These are phyloP conservation scores for Coprinopsis marcescibilis DNA, from an alignment of 768 basidiomycete species.

Conservation along the genomic window DNA sequence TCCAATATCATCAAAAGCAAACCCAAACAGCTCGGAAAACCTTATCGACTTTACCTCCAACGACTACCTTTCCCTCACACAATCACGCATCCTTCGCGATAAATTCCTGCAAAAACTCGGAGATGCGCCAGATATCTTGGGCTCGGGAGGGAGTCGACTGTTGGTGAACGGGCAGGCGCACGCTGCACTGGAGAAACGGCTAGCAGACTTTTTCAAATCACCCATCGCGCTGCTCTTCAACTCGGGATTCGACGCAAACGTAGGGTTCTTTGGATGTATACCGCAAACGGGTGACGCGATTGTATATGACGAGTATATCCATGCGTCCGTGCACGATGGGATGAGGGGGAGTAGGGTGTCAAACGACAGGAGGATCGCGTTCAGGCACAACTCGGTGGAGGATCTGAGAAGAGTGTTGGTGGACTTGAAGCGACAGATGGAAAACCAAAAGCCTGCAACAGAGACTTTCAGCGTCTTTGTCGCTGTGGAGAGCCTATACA, in stretches of 20 bases:
- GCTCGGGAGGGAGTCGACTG: slow-evolving; percentile 84
- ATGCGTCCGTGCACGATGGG: slow-evolving; percentile 90
- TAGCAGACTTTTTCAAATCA: slow-evolving; percentile 56
- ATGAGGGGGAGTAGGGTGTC: slow-evolving; percentile 58
- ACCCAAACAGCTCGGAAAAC: not conserved
- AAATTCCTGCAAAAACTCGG: slow-evolving; percentile 53
- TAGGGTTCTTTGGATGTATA: slow-evolving; percentile 74
- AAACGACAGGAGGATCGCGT: slow-evolving; percentile 35
- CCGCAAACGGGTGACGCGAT: slow-evolving; percentile 76
- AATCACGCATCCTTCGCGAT: slow-evolving; percentile 48
- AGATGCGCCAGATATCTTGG: slow-evolving; percentile 55
- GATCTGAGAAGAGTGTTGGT: slow-evolving; percentile 42
- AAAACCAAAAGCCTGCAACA: slow-evolving; percentile 32
- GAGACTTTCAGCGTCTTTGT: slow-evolving; percentile 70
- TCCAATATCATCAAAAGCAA: slow-evolving; percentile 18
- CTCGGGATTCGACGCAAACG: slow-evolving; percentile 91
- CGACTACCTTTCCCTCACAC: slow-evolving; percentile 84
- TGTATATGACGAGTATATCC: slow-evolving; percentile 82
- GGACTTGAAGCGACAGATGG: slow-evolving; percentile 31
- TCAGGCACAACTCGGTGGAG: slow-evolving; percentile 67
- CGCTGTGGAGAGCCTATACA: slow-evolving; percentile 85
- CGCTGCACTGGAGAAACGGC: slow-evolving; percentile 61
- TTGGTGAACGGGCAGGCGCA: slow-evolving; percentile 75
- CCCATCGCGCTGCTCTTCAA: slow-evolving; percentile 74
- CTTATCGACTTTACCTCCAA: slow-evolving; percentile 82